Percentiles rank a stretch among this genome's conserved stretches.
phyloP scores from a whole-genome alignment of 495 filamentous ascomycete species.

The Paragyromitra xinjiangensis region DNA sequence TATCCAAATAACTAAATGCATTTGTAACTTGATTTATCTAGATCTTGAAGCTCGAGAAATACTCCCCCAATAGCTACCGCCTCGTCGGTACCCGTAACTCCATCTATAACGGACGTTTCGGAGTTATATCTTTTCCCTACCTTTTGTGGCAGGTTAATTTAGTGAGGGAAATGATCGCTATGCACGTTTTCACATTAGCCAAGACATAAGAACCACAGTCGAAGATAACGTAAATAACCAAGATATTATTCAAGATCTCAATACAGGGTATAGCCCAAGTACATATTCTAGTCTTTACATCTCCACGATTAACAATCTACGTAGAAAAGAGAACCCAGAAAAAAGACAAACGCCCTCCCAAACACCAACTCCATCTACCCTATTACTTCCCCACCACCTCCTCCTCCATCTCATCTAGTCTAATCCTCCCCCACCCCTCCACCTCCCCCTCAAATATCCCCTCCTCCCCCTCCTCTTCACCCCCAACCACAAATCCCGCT shows the following conservation, averaged over 20 bases:
- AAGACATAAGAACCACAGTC: background rate
- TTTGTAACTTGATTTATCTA: no score
- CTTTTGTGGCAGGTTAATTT: no score
- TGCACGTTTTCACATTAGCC: background rate
- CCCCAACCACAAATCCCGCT: slow-evolving; percentile 26
- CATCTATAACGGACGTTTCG: no score
- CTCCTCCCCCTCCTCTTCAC: slow-evolving; percentile 5
- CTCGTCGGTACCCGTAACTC: no score
- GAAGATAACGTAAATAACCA: background rate
- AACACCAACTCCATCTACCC: background rate
- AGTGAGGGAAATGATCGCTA: background rate
- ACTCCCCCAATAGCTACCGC: no score
- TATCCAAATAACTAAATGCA: no score
- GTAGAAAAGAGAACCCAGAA: no score
- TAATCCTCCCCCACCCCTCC: slow-evolving; percentile 42
- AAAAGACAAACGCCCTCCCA: no score
- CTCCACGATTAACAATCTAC: background rate
- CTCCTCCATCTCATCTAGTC: slow-evolving; percentile 26
- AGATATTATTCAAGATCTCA: background rate
- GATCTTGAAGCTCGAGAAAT: no score
- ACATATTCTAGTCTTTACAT: background rate
- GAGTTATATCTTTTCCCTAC: no score
- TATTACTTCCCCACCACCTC: background rate
- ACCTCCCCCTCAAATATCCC: slow-evolving; percentile 42
- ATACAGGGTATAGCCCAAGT: background rate